Evolutionary conservation across 805 yeast species (phyloP), one percentile per base, ranked within the genome.

Genomic region (Yarrowia porcina): DNA sequence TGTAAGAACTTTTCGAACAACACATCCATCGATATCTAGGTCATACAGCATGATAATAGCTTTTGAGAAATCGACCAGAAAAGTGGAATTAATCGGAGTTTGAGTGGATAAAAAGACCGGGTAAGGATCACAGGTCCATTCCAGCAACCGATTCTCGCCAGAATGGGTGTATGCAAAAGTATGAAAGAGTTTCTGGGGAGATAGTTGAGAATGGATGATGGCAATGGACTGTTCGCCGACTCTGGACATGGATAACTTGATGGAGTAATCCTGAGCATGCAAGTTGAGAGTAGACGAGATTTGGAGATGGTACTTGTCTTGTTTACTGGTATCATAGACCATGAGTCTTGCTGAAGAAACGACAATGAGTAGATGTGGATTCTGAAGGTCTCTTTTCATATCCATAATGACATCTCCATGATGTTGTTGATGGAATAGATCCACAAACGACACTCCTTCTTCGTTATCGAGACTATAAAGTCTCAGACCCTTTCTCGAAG

Each of bases 1-100:
- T 8, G 61, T 39, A 38, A 39, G 49, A 18, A 56, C 27, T 15
- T 41, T 35, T 32, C 59, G 59, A 25, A 52, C 59, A 1, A 56
- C 10, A 32, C 49, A 56, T 4, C 39, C 49, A 18, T 56, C 61
- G 9, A 56, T 56, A 17, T 56, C 61, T 6, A 2, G n/a, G 10
- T 56, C 61, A 21, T 9, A 39, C 49, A 56, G 8, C 35, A 56
- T 41, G 32, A n/a, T 23, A 9, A 28, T n/a, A 3, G 47, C 15
- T n/a, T 32, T n/a, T 3, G 61, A 15, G 30, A 39, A 30, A 20
- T 39, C 39, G 9, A 56, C 36, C 38, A 56, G 30, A 1, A 7
- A 3, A 1, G 61, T 56, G 1, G 49, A 30, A 27, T 39, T 28
- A 15, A 56, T 41, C 17, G 61, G 49, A 2, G 59, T 52, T 13